A percentile compares a stretch with the other conserved stretches of the same genome.
Conservation (phyloP, 352 stramenopile species). For the Phytophthora agathidicida region DNA sequence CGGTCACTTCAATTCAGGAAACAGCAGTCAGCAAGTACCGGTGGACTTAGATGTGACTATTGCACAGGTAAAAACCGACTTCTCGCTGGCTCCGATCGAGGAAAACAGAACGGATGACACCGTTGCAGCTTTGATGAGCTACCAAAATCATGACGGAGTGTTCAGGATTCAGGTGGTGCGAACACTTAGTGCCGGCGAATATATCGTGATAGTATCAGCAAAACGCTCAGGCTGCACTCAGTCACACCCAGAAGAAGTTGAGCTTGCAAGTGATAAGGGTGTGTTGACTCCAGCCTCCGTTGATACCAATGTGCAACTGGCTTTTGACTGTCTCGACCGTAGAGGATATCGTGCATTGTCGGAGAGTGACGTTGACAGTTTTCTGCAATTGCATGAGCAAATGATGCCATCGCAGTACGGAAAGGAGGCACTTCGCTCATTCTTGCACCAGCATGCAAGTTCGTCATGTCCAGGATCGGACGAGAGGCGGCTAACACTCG, state of each 20-base stretch:
- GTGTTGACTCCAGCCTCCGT: constrained; percentile 15
- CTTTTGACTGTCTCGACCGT: constrained; percentile 55
- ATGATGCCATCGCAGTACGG: constrained; percentile 14
- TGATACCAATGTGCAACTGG: constrained; percentile 42
- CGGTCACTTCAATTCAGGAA: neutral
- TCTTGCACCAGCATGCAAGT: constrained; percentile 32
- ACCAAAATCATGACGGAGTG: neutral
- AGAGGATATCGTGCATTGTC: constrained; percentile 41
- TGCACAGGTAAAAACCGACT: constrained; percentile 31
- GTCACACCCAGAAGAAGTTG: neutral
- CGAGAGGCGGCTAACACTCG: constrained; percentile 33
- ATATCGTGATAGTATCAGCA: constrained; percentile 38
- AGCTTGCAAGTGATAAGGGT: neutral
- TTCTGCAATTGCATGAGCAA: constrained; percentile 35
- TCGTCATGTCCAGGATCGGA: neutral
- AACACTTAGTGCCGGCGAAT: constrained; percentile 46
- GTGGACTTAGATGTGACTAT: constrained; percentile 21
- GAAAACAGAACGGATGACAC: neutral
- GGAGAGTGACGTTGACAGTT: constrained; percentile 25
- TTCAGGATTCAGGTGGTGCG: constrained; percentile 28
- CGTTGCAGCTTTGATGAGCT: neutral
- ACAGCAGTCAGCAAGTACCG: neutral
- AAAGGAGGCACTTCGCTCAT: constrained; percentile 12
- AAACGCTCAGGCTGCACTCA: constrained; percentile 8
- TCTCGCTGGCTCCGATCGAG: constrained; percentile 13